Conservation (phyloP, 2,329 filamentous ascomycete species). For the Metarhizium anisopliae region DNA sequence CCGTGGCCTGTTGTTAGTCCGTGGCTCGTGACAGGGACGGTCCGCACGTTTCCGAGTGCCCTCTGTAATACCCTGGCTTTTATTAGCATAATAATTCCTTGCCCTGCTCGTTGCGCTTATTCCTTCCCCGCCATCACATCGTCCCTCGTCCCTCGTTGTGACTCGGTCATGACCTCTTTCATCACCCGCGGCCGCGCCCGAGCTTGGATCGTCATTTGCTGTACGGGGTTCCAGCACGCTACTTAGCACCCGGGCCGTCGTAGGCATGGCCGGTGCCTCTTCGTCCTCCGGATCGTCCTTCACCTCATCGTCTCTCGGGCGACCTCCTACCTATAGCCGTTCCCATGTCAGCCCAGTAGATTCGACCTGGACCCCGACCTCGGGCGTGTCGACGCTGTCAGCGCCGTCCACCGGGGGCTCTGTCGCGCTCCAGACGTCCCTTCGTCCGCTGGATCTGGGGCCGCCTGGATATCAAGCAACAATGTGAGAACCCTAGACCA, state of each 20-base stretch:
- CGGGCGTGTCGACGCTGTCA: conserved; percentile 33
- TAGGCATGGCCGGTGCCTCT: conserved; percentile 26
- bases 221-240: neutral
- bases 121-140: neutral
- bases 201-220: neutral
- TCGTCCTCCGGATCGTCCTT: conserved; percentile 41
- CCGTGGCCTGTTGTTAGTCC: neutral
- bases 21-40: neutral
- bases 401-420: conserved; percentile 29
- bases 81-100: neutral
- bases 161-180: conserved; percentile 1
- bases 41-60: neutral
- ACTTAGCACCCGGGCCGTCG: conserved; percentile 1
- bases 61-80: neutral
- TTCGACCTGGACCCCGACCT: conserved; percentile 37
- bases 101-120: neutral
- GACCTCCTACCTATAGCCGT: conserved; percentile 31
- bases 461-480: conserved; percentile 46
- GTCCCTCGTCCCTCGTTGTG: neutral
- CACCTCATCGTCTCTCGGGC: conserved; percentile 34
- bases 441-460: conserved; percentile 39
- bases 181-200: neutral
- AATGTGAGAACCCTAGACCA: conserved; percentile 28
- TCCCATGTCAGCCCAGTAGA: conserved; percentile 33
- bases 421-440: conserved; percentile 25